Conservation (phyloP, 805 yeast species). For the Trichomonascus vanleenenianus region DNA sequence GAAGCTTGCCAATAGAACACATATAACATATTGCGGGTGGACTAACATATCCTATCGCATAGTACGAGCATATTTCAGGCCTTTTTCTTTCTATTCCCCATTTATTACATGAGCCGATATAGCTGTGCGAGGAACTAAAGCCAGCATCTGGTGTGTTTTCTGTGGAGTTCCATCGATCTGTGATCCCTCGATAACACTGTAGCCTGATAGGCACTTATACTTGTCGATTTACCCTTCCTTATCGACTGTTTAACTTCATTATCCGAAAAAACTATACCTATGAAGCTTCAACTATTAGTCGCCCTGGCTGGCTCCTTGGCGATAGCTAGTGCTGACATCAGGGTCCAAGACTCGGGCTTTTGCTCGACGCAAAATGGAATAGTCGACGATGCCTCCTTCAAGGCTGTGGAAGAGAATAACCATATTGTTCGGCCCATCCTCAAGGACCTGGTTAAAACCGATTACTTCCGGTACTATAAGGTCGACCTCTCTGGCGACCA, state of each 20-base stretch:
- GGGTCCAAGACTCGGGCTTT: constrained; percentile 8
- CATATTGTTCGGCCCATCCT: constrained; percentile 46
- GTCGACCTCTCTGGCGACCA: constrained; percentile 58
- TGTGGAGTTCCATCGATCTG: too few species aligned
- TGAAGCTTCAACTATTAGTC: neutral
- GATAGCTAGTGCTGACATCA: neutral
- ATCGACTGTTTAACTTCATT: neutral
- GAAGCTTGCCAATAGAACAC: too few species aligned
- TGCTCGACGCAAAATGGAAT: constrained; percentile 9
- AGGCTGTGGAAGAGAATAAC: constrained; percentile 47
- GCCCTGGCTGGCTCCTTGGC: neutral
- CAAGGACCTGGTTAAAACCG: constrained; percentile 53
- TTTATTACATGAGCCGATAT: too few species aligned
- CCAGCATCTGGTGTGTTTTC: too few species aligned
- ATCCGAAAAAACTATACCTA: neutral
- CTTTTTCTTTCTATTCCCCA: too few species aligned
- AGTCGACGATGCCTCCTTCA: constrained; percentile 21
- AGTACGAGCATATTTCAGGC: too few species aligned
- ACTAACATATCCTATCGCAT: too few species aligned
- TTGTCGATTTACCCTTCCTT: too few species aligned
- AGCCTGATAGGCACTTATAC: too few species aligned
- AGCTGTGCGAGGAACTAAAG: too few species aligned
- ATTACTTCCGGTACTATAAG: constrained; percentile 83
- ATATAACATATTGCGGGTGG: too few species aligned
- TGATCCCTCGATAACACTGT: too few species aligned